Base-by-base conservation (phyloP, 805 yeast genomes). In the Candida ficus region DNA sequence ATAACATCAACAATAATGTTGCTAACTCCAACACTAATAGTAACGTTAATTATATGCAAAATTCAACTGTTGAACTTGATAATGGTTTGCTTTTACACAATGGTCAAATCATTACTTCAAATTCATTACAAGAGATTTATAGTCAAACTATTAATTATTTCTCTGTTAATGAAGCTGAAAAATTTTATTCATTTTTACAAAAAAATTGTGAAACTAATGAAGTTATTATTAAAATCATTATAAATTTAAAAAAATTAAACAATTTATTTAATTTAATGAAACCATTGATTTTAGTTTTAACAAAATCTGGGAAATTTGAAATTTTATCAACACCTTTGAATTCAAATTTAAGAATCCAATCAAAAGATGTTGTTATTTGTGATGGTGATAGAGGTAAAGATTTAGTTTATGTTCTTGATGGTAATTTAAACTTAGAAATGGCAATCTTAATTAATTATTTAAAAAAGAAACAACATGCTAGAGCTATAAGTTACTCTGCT, bases 311-410 rank as follows among this genome's bases (percentile, higher is more conserved):
- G 16, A 78, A 80, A 57, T 66, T 81, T 50, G 95, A 85, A 58
- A 70, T 84, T 23, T 67, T 83, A 30, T 78, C 87, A 2, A 75
- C 78, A 26, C 84, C 88, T 4, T 71, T 73, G 43, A 75, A 75
- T 50, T 74, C 88, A 12, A 83, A 82, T 52, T 64, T 84, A 37
- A 61, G 62, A 37, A 64, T 84, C 44, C 71, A 68, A 45, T 68
- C 75, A 33, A 69, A 75, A 41, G 93, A 85, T 60, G 68, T 84
- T 54, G 84, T 83, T 9, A 78, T 84, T 16, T 82, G 83, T 42
- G 93, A 85, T 62, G 95, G 93, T 40, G 95, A 85, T 57, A 68
- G 93, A 46, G 95, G 95, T 22, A 82, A 82, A 52, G 95, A 85
- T 59, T 60, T 85, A 47, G 91, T 80, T 9, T 74, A 79, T 74